These are phyloP conservation scores for Eurotiales sp. DNA, from an alignment of 2,329 filamentous ascomycete genomes.

Conservation along the genomic window DNA sequence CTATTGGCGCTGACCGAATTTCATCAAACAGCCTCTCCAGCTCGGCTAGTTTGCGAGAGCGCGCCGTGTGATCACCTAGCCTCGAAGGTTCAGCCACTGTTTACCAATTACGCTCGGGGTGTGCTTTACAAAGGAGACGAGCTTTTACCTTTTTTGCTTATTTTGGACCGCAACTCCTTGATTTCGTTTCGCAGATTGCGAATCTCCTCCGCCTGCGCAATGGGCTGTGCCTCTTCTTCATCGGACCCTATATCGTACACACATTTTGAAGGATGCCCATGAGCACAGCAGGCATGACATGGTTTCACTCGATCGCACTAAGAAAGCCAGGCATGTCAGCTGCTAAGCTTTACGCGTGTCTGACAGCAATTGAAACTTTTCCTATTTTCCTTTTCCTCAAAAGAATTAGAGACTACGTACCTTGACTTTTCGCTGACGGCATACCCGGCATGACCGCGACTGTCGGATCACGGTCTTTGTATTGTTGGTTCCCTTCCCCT, in stretches of 20 bases:
- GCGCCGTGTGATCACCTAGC: slow-evolving; percentile 18
- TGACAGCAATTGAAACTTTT: too few relatives aligned
- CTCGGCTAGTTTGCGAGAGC: slow-evolving; percentile 26
- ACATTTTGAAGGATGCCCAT: slow-evolving; percentile 37
- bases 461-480: slow-evolving; percentile 29
- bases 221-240: slow-evolving; percentile 31
- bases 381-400: neutral
- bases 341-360: too few relatives aligned
- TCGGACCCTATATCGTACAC: slow-evolving; percentile 29
- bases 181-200: slow-evolving; percentile 33
- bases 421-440: slow-evolving; percentile 37
- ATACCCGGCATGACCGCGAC: slow-evolving; percentile 37
- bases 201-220: slow-evolving; percentile 36
- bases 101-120: neutral
- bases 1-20: slow-evolving; percentile 30
- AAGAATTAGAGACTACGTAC: slow-evolving; percentile 23
- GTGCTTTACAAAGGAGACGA: too few relatives aligned
- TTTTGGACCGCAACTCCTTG: slow-evolving; percentile 25
- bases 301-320: slow-evolving; percentile 38
- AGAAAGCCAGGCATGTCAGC: neutral
- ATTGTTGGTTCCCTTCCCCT: too few relatives aligned
- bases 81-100: slow-evolving; percentile 16
- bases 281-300: slow-evolving; percentile 38
- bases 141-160: slow-evolving; percentile 25
- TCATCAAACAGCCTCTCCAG: slow-evolving; percentile 32